These are phyloP conservation scores for Nevesoporus exiguus DNA, from an alignment of 768 basidiomycete genomes.

Conservation along the genomic window DNA sequence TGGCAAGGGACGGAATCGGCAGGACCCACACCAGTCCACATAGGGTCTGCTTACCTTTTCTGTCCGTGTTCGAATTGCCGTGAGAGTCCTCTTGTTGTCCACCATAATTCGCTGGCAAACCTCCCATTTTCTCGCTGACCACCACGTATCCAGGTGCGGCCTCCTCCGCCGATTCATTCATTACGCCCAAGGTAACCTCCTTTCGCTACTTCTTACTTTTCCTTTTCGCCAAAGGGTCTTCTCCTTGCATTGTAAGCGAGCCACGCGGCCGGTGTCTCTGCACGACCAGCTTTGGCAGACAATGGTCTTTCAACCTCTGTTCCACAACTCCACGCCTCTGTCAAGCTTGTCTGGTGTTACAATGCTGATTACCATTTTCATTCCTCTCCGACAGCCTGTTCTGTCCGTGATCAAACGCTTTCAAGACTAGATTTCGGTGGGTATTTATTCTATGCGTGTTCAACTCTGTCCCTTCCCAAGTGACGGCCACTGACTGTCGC, in stretches of 20 bases:
- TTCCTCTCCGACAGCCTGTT: constrained; percentile 21
- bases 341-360: constrained; percentile 4
- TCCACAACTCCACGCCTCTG: constrained; percentile 25
- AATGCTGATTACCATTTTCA: constrained; percentile 19
- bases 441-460: constrained; percentile 30
- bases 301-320: constrained; percentile 24
- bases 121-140: constrained; percentile 5
- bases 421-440: constrained; percentile 20
- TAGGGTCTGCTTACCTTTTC: constrained; percentile 37
- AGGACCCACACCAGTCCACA: constrained; percentile 58
- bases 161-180: constrained; percentile 65
- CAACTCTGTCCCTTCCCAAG: constrained; percentile 8
- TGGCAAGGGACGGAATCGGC: constrained; percentile 37
- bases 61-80: constrained; percentile 38
- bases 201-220: constrained; percentile 15
- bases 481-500: constrained; percentile 15
- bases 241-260: constrained; percentile 16
- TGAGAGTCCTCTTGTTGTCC: constrained; percentile 22
- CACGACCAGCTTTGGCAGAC: constrained; percentile 22
- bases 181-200: constrained; percentile 54
- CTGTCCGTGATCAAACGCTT: constrained; percentile 23
- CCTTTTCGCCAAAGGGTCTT: constrained; percentile 1
- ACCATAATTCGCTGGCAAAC: background rate
- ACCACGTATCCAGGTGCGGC: constrained; percentile 51
- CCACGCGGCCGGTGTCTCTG: constrained; percentile 21